phyloP scores from a whole-genome alignment of 1,284 basidiomycete species.

The Cutaneotrichosporon cutaneum region DNA sequence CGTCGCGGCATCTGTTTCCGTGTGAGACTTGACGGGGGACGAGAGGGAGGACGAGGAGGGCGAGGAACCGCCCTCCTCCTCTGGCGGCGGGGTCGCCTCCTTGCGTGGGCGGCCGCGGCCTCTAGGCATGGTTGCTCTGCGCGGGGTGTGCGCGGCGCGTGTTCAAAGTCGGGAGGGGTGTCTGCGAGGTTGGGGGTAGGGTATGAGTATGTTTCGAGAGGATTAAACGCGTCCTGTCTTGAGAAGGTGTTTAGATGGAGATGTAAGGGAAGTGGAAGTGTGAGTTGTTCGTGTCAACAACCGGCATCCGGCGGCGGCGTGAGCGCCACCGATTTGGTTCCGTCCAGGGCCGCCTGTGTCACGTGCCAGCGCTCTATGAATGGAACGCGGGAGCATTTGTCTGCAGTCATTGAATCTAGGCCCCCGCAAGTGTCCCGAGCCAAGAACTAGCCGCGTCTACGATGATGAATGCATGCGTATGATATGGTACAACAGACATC shows the following conservation, averaged over 20 bases:
- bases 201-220: neutral
- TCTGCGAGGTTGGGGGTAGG: neutral
- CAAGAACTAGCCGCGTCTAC: too few species aligned
- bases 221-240: neutral
- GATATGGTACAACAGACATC: neutral
- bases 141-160: neutral
- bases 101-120: conserved; percentile 17
- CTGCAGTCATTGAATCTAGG: neutral
- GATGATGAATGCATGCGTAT: too few species aligned
- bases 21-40: conserved; percentile 20
- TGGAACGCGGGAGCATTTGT: neutral
- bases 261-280: neutral
- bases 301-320: neutral
- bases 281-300: conserved; percentile 10
- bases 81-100: conserved; percentile 17
- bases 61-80: conserved; percentile 10
- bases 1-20: conserved; percentile 8
- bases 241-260: neutral
- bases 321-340: neutral
- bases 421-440: too few species aligned
- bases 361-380: too few species aligned
- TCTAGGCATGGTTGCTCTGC: neutral
- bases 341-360: neutral
- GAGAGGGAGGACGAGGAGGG: conserved; percentile 18
- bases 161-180: neutral